Evolutionary conservation across 805 yeast species (phyloP), one percentile per base, ranked within the genome.

Genomic region (Ogataea dorogensis): DNA sequence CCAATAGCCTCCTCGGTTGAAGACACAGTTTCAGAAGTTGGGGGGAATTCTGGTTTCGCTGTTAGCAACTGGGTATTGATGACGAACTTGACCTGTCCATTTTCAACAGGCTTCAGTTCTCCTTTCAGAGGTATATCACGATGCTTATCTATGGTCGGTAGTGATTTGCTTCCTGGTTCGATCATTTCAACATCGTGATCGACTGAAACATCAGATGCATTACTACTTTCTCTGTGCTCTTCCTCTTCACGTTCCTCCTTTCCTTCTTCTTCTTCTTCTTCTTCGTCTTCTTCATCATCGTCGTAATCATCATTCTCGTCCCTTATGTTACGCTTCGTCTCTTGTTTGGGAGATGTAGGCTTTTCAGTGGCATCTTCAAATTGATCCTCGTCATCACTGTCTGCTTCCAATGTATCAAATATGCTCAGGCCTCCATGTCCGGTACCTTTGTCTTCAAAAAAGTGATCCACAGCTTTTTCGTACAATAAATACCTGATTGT

Each of bases 401-500:
- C 65, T 9, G 60, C 67, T 8, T 47, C 63, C 5, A 54, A 29
- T 4, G 36, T 17, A 6, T 47, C 44, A 24, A 56, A 49, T 5
- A 36, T 45, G 18, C 42, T 43, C 19, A 36, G 44, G n/a, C 43
- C 39, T 4, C 36, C 10, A 9, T 22, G 36, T 21, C 31, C 34
- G 11, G 35, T 23, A 3, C 18, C 15, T 7, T 36, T 34, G 8
- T 44, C 47, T 17, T 36, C 42, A 26, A 33, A 58, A 17, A 42
- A 51, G 31, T 50, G 55, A 30, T 77, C 81, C 7, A 78, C 68
- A 14, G 82, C 88, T 53, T 75, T 78, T 49, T 83, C 89, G 77
- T 86, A 84, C 16, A 84, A 61, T 9, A 82, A 68, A 47, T 81
- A 82, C 44, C 91, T 65, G 15, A 82, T 60, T 43, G 76, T 82